Percentiles rank a stretch among this genome's conserved stretches.
phyloP scores from a whole-genome alignment of 2,329 filamentous ascomycete species.

The Aspergillus jensenii region DNA sequence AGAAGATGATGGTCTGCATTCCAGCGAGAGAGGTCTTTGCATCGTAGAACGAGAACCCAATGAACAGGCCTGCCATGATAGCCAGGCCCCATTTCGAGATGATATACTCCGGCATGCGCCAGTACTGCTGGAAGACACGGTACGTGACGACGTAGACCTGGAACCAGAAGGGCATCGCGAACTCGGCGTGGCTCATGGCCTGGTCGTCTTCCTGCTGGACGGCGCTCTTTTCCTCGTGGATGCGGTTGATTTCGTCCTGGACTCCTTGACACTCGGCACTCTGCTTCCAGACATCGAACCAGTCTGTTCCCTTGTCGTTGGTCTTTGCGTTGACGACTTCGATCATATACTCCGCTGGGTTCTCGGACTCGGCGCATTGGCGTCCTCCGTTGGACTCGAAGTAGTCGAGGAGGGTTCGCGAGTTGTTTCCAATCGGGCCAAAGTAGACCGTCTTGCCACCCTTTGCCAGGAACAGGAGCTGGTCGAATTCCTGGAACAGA shows the following conservation, averaged over 20 bases:
- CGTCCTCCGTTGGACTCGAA: slow-evolving; percentile 64
- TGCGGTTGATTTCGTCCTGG: slow-evolving; percentile 32
- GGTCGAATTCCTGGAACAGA: slow-evolving; percentile 81
- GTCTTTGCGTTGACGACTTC: slow-evolving; percentile 45
- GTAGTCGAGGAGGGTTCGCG: slow-evolving; percentile 56
- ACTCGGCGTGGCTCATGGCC: slow-evolving; percentile 51
- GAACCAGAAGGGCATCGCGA: slow-evolving; percentile 68
- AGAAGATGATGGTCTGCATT: slow-evolving; percentile 81
- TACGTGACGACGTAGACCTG: slow-evolving; percentile 67
- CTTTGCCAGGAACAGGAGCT: slow-evolving; percentile 59
- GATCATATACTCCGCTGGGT: slow-evolving; percentile 72
- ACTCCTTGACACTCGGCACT: slow-evolving; percentile 56
- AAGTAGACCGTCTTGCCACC: slow-evolving; percentile 69
- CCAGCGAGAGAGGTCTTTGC: slow-evolving; percentile 71
- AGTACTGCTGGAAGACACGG: slow-evolving; percentile 86
- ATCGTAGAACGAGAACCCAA: slow-evolving; percentile 76
- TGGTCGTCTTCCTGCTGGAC: not conserved
- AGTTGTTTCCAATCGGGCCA: slow-evolving; percentile 62
- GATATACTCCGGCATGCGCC: slow-evolving; percentile 82
- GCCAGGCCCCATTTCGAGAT: slow-evolving; percentile 75
- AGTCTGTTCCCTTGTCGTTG: slow-evolving; percentile 54
- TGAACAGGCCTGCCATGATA: slow-evolving; percentile 64
- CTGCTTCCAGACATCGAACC: slow-evolving; percentile 56
- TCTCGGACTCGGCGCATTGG: slow-evolving; percentile 59
- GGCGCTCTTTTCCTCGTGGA: slow-evolving; percentile 46